phyloP scores from a whole-genome alignment of 2,329 filamentous ascomycete genomes.

The Aspergillus felis region DNA sequence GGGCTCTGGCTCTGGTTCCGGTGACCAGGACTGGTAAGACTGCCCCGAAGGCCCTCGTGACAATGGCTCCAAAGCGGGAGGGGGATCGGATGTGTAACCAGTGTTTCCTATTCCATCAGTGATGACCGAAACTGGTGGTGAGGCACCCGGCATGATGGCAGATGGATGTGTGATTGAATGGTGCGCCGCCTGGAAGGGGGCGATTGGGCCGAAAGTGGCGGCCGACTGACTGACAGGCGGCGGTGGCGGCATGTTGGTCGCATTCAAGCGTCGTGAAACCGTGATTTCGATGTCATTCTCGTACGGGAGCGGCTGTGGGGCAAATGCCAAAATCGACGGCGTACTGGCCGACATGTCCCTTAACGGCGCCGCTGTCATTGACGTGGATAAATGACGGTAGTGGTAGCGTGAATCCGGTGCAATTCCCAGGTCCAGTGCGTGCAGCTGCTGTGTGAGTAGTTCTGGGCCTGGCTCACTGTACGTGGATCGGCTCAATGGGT shows the following conservation, averaged over 20 bases:
- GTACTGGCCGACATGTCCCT: constrained; percentile 25
- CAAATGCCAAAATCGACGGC: constrained; percentile 20
- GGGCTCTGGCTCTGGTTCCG: constrained; percentile 39
- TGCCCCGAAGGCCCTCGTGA: constrained; percentile 31
- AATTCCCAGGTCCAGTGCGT: constrained; percentile 19
- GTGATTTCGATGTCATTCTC: constrained; percentile 33
- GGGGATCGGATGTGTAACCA: constrained; percentile 26
- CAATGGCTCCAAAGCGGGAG: constrained; percentile 26
- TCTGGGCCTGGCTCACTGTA: constrained; percentile 30
- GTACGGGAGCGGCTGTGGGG: constrained; percentile 26
- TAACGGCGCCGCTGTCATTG: constrained; percentile 8
- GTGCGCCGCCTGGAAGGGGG: not conserved
- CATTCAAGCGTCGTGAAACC: constrained; percentile 17
- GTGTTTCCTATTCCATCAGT: constrained; percentile 11
- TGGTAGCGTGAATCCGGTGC: constrained; percentile 23
- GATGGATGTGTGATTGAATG: constrained; percentile 23
- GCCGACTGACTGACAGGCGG: constrained; percentile 10
- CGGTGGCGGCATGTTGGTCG: constrained; percentile 8
- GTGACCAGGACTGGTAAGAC: constrained; percentile 35
- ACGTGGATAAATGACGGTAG: constrained; percentile 17
- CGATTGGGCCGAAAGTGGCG: constrained; percentile 8
- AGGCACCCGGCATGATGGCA: constrained; percentile 32
- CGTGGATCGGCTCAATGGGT: constrained; percentile 26
- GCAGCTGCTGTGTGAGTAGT: constrained; percentile 14
- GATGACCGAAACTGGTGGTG: constrained; percentile 19